Base-by-base conservation (phyloP, 1,139 yeast species). In the Starmera stellimalicola region DNA sequence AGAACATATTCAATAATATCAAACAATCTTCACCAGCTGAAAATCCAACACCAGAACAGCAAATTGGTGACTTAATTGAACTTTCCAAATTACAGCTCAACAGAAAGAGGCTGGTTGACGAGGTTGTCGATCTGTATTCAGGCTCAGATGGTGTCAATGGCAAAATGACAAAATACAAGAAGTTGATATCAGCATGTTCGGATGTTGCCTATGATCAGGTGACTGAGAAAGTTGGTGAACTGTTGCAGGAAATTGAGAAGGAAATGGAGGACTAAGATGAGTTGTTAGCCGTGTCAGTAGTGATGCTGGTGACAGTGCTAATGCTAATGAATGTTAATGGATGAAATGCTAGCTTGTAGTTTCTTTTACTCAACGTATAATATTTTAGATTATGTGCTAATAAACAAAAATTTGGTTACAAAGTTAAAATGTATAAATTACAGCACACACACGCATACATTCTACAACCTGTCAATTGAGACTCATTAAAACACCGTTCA, bases 141-240 rank as follows among this genome's bases (percentile, higher is more conserved):
- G 69, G 63, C 35, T 45, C 32, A 3, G 34, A 37, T 19, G 37
- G 29, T 3, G 29, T 38, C 2, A 38, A 50, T 33, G 37, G 45
- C 9, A 83, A 79, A 54, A 77, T 87, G 70, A 77, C 77, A 50
- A 81, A 84, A 48, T 91, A 87, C 61, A 68, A 94, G 44, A 73
- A 80, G 47, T 69, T 91, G 52, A 78, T 91, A 34, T 77, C 95
- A 33, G 69, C 78, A 40, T 80, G 93, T 38, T 85, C 96, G 47
- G 94, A 85, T 27, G 71, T 87, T 34, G 74, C 73, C 29, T 69
- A 77, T 27, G 84, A 79, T 44, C 94, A 87, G 42, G 78, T 84
- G 36, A 69, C 77, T 24, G 83, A 77, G 41, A 45, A 40, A 24
- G 52, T 60, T 7, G 65, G 60, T 38, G 55, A 44, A 6, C 45